Evolutionary conservation across 495 filamentous ascomycete species (phyloP), one percentile per base, ranked within the genome.

Genomic region (Delitschia confertaspora): DNA sequence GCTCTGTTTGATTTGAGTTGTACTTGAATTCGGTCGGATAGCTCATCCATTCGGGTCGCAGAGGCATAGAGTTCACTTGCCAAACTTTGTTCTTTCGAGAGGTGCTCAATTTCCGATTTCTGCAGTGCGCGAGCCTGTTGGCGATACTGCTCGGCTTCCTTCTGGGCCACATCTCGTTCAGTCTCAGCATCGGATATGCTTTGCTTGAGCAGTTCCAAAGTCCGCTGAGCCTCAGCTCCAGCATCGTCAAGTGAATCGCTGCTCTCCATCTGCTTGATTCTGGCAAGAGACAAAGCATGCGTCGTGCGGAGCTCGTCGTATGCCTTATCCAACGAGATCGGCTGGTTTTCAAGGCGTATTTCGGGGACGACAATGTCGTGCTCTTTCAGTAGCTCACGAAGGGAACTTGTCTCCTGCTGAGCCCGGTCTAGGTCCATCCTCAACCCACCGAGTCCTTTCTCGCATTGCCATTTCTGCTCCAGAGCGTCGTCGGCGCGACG

Each of bases 381-480:
- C 62, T 94, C 88, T 56, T 84, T 71, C 13, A 98, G 74, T 17
- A 98, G 71, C 18, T 64, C 73, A 18, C 88, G 78, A 22, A 98
- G 66, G 19, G 82, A 85, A 22, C 71, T 67, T 9, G 89, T 95
- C 66, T 98, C 93, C 59, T 91, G 83, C 62, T 95, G 83, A 3
- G 91, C 87, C 47, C 88, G 83, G 58, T 98, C 93, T 21, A 98
- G 75, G 59, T 98, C 91, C 83, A 95, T 95, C 64, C 94, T 94
- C 48, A 98, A 68, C 30, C 89, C 88, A 45, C 80, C 74, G 10
- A 98, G 71, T 18, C 88, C 87, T 64, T 94, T 93, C 64, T 98
- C 91, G 43, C 88, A 89, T 63, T 91, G 82, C 75, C 82, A 95
- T 67, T 95, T 96, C 56, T 88, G 83, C 53, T 93, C 86, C n/a